A percentile compares a stretch with the other conserved stretches of the same genome.
Evolutionary conservation across 2,329 filamentous ascomycete genomes (phyloP).

Genomic region (Emericellopsis cladophorae): DNA sequence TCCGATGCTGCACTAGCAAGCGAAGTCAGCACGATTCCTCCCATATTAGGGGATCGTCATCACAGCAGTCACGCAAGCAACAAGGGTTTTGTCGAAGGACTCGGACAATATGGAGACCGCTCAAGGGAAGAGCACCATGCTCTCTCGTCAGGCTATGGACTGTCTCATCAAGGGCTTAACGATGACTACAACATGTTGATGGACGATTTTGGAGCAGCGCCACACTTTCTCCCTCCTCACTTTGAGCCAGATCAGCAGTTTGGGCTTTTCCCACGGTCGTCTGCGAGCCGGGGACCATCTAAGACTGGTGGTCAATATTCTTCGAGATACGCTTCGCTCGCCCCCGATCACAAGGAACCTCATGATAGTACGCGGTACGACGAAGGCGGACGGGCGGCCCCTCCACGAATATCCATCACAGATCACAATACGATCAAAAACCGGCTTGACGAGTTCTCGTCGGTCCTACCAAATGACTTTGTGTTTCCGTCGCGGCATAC

Average conservation of each 20-base stretch:
- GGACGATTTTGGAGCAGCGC: slow-evolving; percentile 41
- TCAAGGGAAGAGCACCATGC: slow-evolving; percentile 30
- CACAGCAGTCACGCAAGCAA: slow-evolving; percentile 22
- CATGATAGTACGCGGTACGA: slow-evolving; percentile 12
- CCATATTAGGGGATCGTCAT: slow-evolving; percentile 30
- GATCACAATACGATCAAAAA: slow-evolving; percentile 44
- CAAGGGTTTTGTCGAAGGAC: slow-evolving; percentile 32
- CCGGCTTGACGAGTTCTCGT: slow-evolving; percentile 48
- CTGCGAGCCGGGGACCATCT: slow-evolving; percentile 20
- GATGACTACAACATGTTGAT: slow-evolving; percentile 48
- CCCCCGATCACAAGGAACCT: slow-evolving; percentile 35
- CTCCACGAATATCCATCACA: slow-evolving; percentile 36
- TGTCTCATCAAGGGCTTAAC: slow-evolving; percentile 22
- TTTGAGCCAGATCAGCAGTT: slow-evolving; percentile 38
- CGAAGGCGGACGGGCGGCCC: slow-evolving; percentile 17
- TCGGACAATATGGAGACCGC: slow-evolving; percentile 33
- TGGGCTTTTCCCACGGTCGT: slow-evolving; percentile 6
- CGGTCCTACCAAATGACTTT: slow-evolving; percentile 48
- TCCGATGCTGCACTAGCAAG: slow-evolving; percentile 48
- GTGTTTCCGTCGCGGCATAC: slow-evolving; percentile 58
- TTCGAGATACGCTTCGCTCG: slow-evolving; percentile 39
- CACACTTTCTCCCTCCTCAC: slow-evolving; percentile 41
- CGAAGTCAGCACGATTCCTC: slow-evolving; percentile 37
- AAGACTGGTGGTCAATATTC: slow-evolving; percentile 40
- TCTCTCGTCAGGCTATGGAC: slow-evolving; percentile 23